A percentile compares a stretch with the other conserved stretches of the same genome.
Conservation (phyloP, 2,329 filamentous ascomycete genomes). For the Fusarium albosuccineum region DNA sequence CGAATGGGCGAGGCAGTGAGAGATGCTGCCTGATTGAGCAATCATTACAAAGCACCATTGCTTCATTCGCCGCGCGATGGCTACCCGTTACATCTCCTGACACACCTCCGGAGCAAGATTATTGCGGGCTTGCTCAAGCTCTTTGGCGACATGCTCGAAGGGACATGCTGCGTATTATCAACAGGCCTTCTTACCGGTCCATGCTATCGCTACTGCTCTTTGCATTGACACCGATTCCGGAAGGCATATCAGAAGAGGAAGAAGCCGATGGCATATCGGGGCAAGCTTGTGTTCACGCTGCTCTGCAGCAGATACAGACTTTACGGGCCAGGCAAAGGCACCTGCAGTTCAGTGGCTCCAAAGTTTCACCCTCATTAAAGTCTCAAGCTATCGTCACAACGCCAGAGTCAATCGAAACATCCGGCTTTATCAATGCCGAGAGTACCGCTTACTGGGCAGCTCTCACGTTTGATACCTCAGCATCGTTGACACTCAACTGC, state of each 20-base stretch:
- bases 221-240: slow-evolving; percentile 55
- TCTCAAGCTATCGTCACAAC: slow-evolving; percentile 40
- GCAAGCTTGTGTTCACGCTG: slow-evolving; percentile 56
- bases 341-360: slow-evolving; percentile 56
- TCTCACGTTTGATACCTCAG: slow-evolving; percentile 57
- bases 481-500: slow-evolving; percentile 56
- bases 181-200: slow-evolving; percentile 56
- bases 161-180: slow-evolving; percentile 57
- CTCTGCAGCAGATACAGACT: slow-evolving; percentile 56
- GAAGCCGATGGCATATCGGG: slow-evolving; percentile 56
- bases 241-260: slow-evolving; percentile 56
- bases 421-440: slow-evolving; percentile 53
- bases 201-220: slow-evolving; percentile 57
- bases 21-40: slow-evolving; percentile 41
- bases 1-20: slow-evolving; percentile 28
- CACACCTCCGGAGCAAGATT: slow-evolving; percentile 6
- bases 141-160: slow-evolving; percentile 54
- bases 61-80: slow-evolving; percentile 49
- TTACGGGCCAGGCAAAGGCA: slow-evolving; percentile 55
- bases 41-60: slow-evolving; percentile 46
- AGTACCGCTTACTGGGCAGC: slow-evolving; percentile 58
- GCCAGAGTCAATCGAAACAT: slow-evolving; percentile 46
- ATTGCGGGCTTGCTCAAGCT: slow-evolving; percentile 36
- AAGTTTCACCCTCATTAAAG: slow-evolving; percentile 49
- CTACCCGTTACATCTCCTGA: slow-evolving; percentile 40